Base-by-base conservation (phyloP, 257 asterid species). In the Primulina huaijiensis region DNA sequence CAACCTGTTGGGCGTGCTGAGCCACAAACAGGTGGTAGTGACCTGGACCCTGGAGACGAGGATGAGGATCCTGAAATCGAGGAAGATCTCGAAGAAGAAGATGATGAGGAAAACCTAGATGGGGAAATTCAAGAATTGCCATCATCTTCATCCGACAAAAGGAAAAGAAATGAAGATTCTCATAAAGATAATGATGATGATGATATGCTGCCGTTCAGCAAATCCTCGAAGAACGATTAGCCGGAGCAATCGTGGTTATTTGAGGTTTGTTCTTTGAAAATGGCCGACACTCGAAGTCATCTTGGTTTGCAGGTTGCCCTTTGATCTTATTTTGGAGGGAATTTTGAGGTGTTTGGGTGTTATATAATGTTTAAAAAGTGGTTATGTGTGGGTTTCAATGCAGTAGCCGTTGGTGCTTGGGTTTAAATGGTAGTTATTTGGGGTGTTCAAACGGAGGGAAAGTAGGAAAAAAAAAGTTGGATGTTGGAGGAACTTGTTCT, bases 81-180 rank as follows among this genome's bases (percentile, higher is more conserved):
- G 68, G 87, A 79, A 14, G 92, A 78, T 3, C 72, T 59, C 20
- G 88, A 79, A 21, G 88, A 79, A 21, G 92, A 81, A 11, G 75
- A 75, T 0, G 87, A 89, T 7, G 92, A 85, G 25, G 88, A 87
- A 12, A 74, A 85, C 19, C 19, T 43, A 20, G 88, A 88, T 71
- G 97, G 95, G 50, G 94, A 83, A 74, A 89, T 88, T 17, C 98
- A 89, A 69, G 98, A 88, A 83, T 55, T 88, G 75, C 87, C 87
- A 0, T 84, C 93, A 29, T 72, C 96, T 4, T 72, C 92, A 14
- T 76, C 96, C 20, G 82, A 74, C 25, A 88, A 87, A 82, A 86
- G 94, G 86, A 84, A 80, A 79, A 81, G 92, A 68, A 83, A 68
- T 2, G 81, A 30, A 0, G 82, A 55, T 1, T 84, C 38, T 0